phyloP scores from a whole-genome alignment of 768 basidiomycete species.

The Mycena albidolilacea region DNA sequence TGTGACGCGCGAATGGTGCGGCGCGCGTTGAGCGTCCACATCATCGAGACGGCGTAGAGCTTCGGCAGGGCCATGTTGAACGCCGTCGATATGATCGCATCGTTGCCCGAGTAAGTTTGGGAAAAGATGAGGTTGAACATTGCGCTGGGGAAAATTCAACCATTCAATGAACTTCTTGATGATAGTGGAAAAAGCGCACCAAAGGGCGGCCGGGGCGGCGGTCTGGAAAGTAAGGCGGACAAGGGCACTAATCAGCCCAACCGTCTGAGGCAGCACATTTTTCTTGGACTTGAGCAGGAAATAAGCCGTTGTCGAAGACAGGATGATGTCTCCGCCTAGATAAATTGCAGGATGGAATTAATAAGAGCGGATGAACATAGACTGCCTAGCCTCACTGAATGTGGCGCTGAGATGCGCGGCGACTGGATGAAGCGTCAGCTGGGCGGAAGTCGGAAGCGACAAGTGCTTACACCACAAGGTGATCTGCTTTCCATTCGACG shows the following conservation, averaged over 20 bases:
- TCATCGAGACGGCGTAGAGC: slow-evolving; percentile 54
- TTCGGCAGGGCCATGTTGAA: slow-evolving; percentile 52
- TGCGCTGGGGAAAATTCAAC: slow-evolving; percentile 40
- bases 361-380: background rate
- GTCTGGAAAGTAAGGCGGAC: slow-evolving; percentile 51
- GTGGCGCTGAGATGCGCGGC: slow-evolving; percentile 47
- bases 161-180: background rate
- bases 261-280: slow-evolving; percentile 49
- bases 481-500: slow-evolving; percentile 37
- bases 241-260: slow-evolving; percentile 47
- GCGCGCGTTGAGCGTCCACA: slow-evolving; percentile 55
- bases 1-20: slow-evolving; percentile 41
- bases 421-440: slow-evolving; percentile 38
- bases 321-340: slow-evolving; percentile 48
- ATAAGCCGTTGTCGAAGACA: slow-evolving; percentile 47
- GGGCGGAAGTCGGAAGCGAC: background rate
- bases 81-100: slow-evolving; percentile 45
- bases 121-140: slow-evolving; percentile 54
- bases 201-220: slow-evolving; percentile 51
- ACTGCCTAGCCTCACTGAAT: slow-evolving; percentile 39
- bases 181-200: slow-evolving; percentile 41
- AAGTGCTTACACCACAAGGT: slow-evolving; percentile 47
- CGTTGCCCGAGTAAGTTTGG: slow-evolving; percentile 44
- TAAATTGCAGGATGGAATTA: background rate
- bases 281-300: slow-evolving; percentile 48